Evolutionary conservation across 106 monocot genomes (phyloP).

Genomic region (Triglochin maritima): DNA sequence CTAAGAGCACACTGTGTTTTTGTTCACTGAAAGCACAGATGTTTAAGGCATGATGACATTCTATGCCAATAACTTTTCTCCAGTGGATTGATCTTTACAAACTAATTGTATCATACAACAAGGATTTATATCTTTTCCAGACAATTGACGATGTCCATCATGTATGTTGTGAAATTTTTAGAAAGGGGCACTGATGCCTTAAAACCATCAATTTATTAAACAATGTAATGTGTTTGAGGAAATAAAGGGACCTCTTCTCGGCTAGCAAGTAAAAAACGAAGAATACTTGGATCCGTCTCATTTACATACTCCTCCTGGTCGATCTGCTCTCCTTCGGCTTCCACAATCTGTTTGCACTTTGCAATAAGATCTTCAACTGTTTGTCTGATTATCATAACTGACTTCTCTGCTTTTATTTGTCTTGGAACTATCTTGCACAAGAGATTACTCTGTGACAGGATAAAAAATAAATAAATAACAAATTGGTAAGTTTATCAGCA

Average conservation of each 20-base stretch:
- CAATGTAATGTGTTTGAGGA: background rate
- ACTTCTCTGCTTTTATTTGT: constrained; percentile 86
- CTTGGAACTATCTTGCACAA: constrained; percentile 77
- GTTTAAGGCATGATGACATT: too few relatives aligned
- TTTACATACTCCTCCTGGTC: constrained; percentile 92
- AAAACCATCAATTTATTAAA: background rate
- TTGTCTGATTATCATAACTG: constrained; percentile 65
- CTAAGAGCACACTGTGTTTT: too few relatives aligned
- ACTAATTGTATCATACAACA: too few relatives aligned
- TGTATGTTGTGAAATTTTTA: too few relatives aligned
- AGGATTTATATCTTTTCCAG: too few relatives aligned
- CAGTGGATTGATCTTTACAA: too few relatives aligned
- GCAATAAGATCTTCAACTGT: constrained; percentile 87
- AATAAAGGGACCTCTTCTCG: constrained; percentile 72
- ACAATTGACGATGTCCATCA: too few relatives aligned
- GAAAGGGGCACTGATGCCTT: too few relatives aligned
- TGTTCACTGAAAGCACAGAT: too few relatives aligned
- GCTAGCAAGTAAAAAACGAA: constrained; percentile 89
- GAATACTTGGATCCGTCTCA: constrained; percentile 93
- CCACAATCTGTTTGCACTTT: constrained; percentile 86
- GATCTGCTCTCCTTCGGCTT: constrained; percentile 81
- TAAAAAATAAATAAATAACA: constrained; percentile 1
- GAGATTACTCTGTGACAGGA: constrained; percentile 43
- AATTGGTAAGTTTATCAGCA: background rate
- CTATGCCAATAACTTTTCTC: too few relatives aligned